Conservation (phyloP, 495 filamentous ascomycete genomes). For the Annulohypoxylon nitens region DNA sequence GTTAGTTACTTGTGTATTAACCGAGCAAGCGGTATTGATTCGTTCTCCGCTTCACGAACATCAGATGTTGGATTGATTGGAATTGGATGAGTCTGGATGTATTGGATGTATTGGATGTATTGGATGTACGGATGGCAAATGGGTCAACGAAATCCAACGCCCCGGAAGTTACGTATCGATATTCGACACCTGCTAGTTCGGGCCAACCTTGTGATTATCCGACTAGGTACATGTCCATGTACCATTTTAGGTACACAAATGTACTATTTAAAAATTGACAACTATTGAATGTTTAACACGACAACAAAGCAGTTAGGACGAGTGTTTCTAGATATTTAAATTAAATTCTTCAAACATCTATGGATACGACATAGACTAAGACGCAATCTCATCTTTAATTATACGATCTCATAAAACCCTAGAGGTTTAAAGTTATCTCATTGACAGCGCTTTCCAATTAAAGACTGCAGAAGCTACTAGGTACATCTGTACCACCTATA, state of each 20-base stretch:
- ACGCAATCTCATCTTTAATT: background rate
- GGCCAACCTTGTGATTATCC: slow-evolving; percentile 31
- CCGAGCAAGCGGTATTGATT: slow-evolving; percentile 24
- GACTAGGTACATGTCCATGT: slow-evolving; percentile 26
- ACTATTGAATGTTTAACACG: background rate
- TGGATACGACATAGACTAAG: background rate
- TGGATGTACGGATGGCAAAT: background rate
- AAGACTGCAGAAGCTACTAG: slow-evolving; percentile 12
- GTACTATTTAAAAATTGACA: background rate
- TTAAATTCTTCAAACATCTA: background rate
- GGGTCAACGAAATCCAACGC: slow-evolving; percentile 26
- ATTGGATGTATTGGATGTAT: slow-evolving; percentile 8
- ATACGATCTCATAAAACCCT: background rate
- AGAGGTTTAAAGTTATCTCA: background rate
- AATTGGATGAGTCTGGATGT: background rate
- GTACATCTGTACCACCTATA: slow-evolving; percentile 31
- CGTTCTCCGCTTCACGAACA: slow-evolving; percentile 29
- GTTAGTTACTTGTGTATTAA: slow-evolving; percentile 3
- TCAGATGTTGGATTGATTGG: slow-evolving; percentile 9
- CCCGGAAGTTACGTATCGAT: slow-evolving; percentile 19
- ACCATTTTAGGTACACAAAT: slow-evolving; percentile 3
- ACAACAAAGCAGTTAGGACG: background rate
- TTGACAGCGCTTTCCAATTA: background rate
- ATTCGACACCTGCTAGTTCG: background rate
- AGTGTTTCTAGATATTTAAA: background rate